These are phyloP conservation scores for Russula virescens DNA, from an alignment of 768 basidiomycete species.

Conservation along the genomic window DNA sequence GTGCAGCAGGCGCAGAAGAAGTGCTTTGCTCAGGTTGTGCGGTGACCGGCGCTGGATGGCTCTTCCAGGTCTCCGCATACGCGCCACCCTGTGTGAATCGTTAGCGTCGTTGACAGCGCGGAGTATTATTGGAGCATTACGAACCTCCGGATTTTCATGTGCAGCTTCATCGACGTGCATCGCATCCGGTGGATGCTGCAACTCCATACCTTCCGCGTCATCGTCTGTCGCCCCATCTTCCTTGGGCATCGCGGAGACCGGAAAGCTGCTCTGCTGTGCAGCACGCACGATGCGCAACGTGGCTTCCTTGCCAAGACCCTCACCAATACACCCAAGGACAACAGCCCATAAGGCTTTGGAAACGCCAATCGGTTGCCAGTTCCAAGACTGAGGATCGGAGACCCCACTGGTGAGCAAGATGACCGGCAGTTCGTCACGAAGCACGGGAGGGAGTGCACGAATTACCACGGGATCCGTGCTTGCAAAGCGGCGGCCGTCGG, in stretches of 20 bases:
- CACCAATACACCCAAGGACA: constrained; percentile 51
- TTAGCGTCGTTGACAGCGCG: background rate
- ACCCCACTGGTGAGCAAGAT: constrained; percentile 50
- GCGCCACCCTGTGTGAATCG: constrained; percentile 9
- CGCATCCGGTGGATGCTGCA: constrained; percentile 16
- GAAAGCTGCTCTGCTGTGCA: constrained; percentile 53
- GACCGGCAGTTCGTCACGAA: constrained; percentile 73
- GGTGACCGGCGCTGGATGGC: constrained; percentile 14
- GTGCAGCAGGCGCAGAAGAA: constrained; percentile 9
- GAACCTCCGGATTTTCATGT: constrained; percentile 16
- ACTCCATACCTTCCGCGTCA: constrained; percentile 26
- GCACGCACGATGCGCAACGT: constrained; percentile 53
- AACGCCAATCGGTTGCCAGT: constrained; percentile 72
- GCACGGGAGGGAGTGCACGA: constrained; percentile 57
- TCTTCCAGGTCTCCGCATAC: constrained; percentile 19
- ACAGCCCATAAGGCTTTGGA: constrained; percentile 69
- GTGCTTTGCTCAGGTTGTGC: constrained; percentile 15
- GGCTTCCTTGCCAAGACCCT: constrained; percentile 55
- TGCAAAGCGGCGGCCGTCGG: constrained; percentile 61
- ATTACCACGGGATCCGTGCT: constrained; percentile 70
- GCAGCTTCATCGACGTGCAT: constrained; percentile 22
- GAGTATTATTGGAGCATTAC: background rate
- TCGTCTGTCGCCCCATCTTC: constrained; percentile 15
- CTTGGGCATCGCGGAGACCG: constrained; percentile 18
- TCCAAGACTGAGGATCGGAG: constrained; percentile 52